A percentile compares a stretch with the other conserved stretches of the same genome.
Evolutionary conservation across 768 basidiomycete genomes (phyloP).

Genomic region (Boletus insuetus): DNA sequence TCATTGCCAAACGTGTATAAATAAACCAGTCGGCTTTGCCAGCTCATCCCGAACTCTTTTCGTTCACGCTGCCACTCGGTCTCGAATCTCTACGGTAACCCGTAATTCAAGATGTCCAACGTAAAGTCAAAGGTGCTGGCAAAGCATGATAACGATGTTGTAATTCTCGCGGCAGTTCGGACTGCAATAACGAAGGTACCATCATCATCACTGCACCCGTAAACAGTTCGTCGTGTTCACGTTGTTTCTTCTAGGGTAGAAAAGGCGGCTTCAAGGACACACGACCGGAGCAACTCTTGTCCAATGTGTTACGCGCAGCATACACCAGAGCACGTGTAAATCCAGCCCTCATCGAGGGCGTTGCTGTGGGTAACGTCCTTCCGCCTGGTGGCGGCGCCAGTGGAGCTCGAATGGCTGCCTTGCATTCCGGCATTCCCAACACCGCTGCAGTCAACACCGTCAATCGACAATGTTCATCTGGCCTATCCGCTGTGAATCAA

Average conservation of each 20-base stretch:
- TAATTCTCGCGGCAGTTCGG: constrained; percentile 84
- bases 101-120: constrained; percentile 19
- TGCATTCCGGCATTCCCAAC: constrained; percentile 82
- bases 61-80: not conserved
- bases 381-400: constrained; percentile 82
- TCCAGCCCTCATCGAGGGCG: constrained; percentile 80
- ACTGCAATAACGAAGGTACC: constrained; percentile 88
- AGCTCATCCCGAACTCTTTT: too few relatives aligned
- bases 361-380: constrained; percentile 85
- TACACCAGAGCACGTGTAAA: constrained; percentile 67
- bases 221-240: not conserved
- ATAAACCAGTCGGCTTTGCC: too few relatives aligned
- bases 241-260: constrained; percentile 47
- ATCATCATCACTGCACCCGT: not conserved
- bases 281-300: constrained; percentile 76
- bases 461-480: constrained; percentile 90
- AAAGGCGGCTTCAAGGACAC: constrained; percentile 95
- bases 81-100: not conserved
- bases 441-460: constrained; percentile 74
- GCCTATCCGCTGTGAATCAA: constrained; percentile 76
- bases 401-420: constrained; percentile 81
- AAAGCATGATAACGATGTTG: constrained; percentile 83
- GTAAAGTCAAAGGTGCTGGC: constrained; percentile 61
- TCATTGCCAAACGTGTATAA: too few relatives aligned
- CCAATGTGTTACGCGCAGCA: constrained; percentile 71